Base-by-base conservation (phyloP, 1,139 yeast species). In the Saccharomyces hybrid region DNA sequence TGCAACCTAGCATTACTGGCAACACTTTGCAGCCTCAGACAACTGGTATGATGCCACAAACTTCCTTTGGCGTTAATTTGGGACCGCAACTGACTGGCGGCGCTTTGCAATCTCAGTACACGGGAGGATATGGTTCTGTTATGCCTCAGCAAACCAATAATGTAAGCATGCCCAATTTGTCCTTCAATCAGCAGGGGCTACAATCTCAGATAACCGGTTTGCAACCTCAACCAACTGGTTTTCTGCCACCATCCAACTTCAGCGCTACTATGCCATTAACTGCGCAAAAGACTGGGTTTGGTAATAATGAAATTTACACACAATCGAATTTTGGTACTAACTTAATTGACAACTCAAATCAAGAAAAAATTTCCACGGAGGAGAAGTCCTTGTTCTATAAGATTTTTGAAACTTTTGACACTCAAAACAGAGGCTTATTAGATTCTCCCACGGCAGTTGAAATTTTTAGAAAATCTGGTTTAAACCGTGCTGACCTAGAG, bases 391-490 rank as follows among this genome's bases (percentile, higher is more conserved):
- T 90, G 54, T 91, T 90, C 71, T 97, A 90, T 67, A 87, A 86
- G 19, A 19, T 19, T 19, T 19, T 19, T 19, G 19, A 19, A 19
- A 19, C 19, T 19, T 19, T 19, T 19, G 97, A 91, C 69, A 75
- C 81, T 19, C 68, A 76, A 32, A 78, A 78, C 50, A 77, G 75
- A 51, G 98, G 99, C 0, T 79, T 74, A 58, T 78, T 93, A 54
- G 85, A 83, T 55, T 96, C 98, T n/a, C 83, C 82, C 46, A 83
- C 85, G 16, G 97, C 97, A 0, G 89, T 93, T 53, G 82, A 82
- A 58, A 85, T 93, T 42, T 90, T 93, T 71, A 85, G 95, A 50
- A 93, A 93, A 71, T 86, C 96, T 28, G 98, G 98, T 1, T 79
- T 93, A 60, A 78, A 84, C 55, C 82, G 97, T 70, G 79, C 83